Conservation (phyloP, 768 basidiomycete species). For the Xerocomus brunneocitrinus region DNA sequence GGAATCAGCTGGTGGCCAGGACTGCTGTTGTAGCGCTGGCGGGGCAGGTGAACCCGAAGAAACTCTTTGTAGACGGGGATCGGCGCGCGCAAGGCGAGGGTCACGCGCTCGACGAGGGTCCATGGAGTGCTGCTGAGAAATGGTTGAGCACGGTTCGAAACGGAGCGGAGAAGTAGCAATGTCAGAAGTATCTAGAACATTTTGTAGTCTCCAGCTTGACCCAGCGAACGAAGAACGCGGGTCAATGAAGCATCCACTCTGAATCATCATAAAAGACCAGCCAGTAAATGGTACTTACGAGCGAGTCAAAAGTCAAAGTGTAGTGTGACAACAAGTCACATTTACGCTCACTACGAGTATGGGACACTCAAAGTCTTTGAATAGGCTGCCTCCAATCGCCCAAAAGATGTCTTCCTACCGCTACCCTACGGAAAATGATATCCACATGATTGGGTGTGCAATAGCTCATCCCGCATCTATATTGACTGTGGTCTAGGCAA, state of each 20-base stretch:
- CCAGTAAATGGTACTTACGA: constrained; percentile 18
- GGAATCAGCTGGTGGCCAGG: constrained; percentile 21
- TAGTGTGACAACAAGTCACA: constrained; percentile 18
- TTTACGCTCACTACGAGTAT: neutral
- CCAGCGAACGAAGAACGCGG: constrained; percentile 45
- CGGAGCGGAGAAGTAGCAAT: constrained; percentile 20
- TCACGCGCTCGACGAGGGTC: constrained; percentile 80
- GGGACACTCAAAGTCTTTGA: neutral
- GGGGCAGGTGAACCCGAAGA: constrained; percentile 36
- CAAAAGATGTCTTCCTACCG: constrained; percentile 17
- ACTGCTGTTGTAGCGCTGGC: constrained; percentile 20
- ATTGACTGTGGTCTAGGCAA: constrained; percentile 44
- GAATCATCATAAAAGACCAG: constrained; percentile 60
- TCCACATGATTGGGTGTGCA: constrained; percentile 12
- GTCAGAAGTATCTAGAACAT: constrained; percentile 97
- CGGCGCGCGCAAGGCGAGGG: constrained; percentile 68
- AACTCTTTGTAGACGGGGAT: constrained; percentile 58
- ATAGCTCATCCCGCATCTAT: constrained; percentile 43
- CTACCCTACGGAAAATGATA: constrained; percentile 19
- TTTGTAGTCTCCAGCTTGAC: constrained; percentile 68
- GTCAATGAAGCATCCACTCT: constrained; percentile 90
- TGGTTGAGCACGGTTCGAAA: constrained; percentile 15
- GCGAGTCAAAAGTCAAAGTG: constrained; percentile 1
- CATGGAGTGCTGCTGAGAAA: constrained; percentile 38
- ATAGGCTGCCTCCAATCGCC: constrained; percentile 9